Evolutionary conservation across 805 yeast genomes (phyloP).

Genomic region (Grigorovia transvaalensis): DNA sequence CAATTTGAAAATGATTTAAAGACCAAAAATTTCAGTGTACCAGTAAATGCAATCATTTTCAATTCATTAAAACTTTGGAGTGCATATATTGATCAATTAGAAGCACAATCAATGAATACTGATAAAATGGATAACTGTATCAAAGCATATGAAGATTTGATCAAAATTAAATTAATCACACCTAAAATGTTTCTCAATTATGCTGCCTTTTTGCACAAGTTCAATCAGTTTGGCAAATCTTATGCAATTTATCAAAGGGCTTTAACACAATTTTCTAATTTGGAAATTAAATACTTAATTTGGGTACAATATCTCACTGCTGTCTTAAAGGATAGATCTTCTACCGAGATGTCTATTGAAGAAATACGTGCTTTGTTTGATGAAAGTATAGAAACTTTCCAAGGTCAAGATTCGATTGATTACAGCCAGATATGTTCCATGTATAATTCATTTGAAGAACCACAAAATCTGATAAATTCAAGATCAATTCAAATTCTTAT

Average conservation of each 20-base stretch:
- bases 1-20: slow-evolving; percentile 5
- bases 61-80: slow-evolving; percentile 62
- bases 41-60: slow-evolving; percentile 38
- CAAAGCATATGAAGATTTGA: slow-evolving; percentile 41
- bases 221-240: slow-evolving; percentile 25
- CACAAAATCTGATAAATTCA: slow-evolving; percentile 37
- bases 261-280: slow-evolving; percentile 44
- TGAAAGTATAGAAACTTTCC: slow-evolving; percentile 42
- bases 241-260: slow-evolving; percentile 61
- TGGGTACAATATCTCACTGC: slow-evolving; percentile 61
- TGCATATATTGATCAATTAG: slow-evolving; percentile 59
- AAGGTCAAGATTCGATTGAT: slow-evolving; percentile 31
- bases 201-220: slow-evolving; percentile 43
- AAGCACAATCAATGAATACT: slow-evolving; percentile 30
- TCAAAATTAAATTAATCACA: slow-evolving; percentile 55
- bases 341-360: slow-evolving; percentile 32
- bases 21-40: slow-evolving; percentile 4
- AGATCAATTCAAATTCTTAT: slow-evolving; percentile 41
- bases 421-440: slow-evolving; percentile 40
- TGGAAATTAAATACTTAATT: slow-evolving; percentile 44
- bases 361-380: slow-evolving; percentile 68
- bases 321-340: slow-evolving; percentile 27
- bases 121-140: slow-evolving; percentile 20
- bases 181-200: slow-evolving; percentile 57
- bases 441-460: slow-evolving; percentile 56